Evolutionary conservation across 148 eudicot species (phyloP), one percentile per base, ranked within the genome.

Genomic region (Vaccinium myrtillus): DNA sequence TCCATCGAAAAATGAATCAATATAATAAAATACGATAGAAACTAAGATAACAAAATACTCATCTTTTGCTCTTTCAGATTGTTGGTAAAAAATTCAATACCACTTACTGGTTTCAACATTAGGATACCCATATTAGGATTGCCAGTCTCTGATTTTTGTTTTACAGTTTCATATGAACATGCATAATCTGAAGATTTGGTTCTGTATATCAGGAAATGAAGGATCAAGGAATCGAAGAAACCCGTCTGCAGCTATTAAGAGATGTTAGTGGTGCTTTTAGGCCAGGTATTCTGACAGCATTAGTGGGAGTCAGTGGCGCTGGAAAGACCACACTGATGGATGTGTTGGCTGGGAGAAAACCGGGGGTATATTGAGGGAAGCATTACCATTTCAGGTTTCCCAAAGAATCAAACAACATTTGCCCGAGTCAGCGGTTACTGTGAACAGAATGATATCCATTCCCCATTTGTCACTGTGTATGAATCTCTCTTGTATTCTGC

Each of bases 401-500:
- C 74, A 14, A 69, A 69, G 43, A 69, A 69, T 43, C 74, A 69
- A 69, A 13, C 39, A 13, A 69, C 74, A 30, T 69, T 69, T 25
- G 74, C 74, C 74, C 74, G 74, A 69, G 74, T 69, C 74, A 69
- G 74, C 16, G 74, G 74, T 69, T 69, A 69, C 74, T 69, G 74
- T 0, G 74, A 69, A 14, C 88, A 88, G 77, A 88, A 86, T 51
- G 90, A 88, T 48, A 88, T 86, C 82, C 90, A 88, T 77, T 86
- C 90, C 12, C 90, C 90, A 16, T 77, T 84, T 48, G 88, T 88
- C n/a, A 88, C 90, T 30, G 87, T 89, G 13, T 87, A 89, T 39
- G 90, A 89, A 48, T 89, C 90, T 39, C 84, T 89, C 30, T 84
- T 86, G 23, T 88, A 86, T 87, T 88, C 88, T 39, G 90, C 90